Percentiles rank a stretch among this genome's conserved stretches.
Conservation (phyloP, 2,329 filamentous ascomycete species). For the Myriangium duriaei region DNA sequence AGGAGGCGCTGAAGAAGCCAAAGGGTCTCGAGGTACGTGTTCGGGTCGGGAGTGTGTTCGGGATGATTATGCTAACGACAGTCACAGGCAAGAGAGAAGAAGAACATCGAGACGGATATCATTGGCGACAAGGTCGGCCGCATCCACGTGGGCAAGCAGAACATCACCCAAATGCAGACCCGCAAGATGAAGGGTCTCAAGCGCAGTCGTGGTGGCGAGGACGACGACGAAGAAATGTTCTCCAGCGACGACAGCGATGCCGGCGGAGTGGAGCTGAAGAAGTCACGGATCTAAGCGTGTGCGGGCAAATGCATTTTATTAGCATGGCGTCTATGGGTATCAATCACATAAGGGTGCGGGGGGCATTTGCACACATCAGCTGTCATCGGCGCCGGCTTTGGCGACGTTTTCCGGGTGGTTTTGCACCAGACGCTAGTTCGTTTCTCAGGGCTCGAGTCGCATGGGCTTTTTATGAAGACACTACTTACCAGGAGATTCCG, state of each 20-base stretch:
- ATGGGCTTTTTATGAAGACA: background rate
- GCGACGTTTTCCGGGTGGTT: slow-evolving; percentile 26
- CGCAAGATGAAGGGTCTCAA: slow-evolving; percentile 99
- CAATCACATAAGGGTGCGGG: no score
- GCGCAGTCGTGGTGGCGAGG: slow-evolving; percentile 54
- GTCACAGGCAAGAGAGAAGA: slow-evolving; percentile 57
- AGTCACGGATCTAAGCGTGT: slow-evolving; percentile 9
- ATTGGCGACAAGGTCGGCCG: slow-evolving; percentile 95
- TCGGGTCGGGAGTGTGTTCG: background rate
- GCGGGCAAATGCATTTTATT: slow-evolving; percentile 1
- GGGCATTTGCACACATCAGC: no score
- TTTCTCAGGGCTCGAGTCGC: slow-evolving; percentile 14
- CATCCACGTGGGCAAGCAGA: slow-evolving; percentile 82
- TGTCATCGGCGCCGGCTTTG: slow-evolving; percentile 14
- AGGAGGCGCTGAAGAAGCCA: slow-evolving; percentile 80
- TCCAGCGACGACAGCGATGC: slow-evolving; percentile 15
- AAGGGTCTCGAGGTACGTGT: slow-evolving; percentile 56
- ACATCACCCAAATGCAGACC: slow-evolving; percentile 76
- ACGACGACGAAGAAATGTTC: slow-evolving; percentile 35
- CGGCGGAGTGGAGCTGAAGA: slow-evolving; percentile 13
- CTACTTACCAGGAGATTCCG: slow-evolving; percentile 71
- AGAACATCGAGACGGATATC: slow-evolving; percentile 83
- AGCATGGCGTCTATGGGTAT: slow-evolving; percentile 14
- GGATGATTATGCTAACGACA: slow-evolving; percentile 6
- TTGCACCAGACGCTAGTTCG: slow-evolving; percentile 30